Percentiles rank a stretch among this genome's conserved stretches.
phyloP scores from a whole-genome alignment of 257 asterid genomes.

The Leonotis leonurus region DNA sequence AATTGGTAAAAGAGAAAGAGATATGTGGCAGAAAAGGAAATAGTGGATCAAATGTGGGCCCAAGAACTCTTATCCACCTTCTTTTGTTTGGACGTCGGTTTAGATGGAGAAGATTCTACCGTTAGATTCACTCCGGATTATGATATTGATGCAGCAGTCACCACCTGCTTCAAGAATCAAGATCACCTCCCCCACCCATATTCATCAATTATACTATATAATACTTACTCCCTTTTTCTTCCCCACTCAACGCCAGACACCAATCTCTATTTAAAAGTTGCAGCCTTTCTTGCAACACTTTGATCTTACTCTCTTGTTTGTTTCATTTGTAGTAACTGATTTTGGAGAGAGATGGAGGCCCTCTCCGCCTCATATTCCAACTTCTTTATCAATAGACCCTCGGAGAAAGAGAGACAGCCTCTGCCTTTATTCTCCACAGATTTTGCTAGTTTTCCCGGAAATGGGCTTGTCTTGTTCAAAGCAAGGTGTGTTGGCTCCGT shows the following conservation, averaged over 20 bases:
- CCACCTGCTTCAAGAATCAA: conserved; percentile 14
- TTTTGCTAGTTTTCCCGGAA: conserved; percentile 1
- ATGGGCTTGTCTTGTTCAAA: conserved; percentile 17
- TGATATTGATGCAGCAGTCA: conserved; percentile 7
- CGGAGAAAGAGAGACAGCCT: conserved; percentile 15
- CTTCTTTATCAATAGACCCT: conserved; percentile 24
- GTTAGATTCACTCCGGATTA: conserved; percentile 12
- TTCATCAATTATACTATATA: no score
- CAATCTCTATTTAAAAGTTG: neutral
- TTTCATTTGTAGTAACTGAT: neutral
- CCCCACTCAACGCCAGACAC: conserved; percentile 26
- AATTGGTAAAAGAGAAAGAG: no score
- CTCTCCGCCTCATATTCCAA: conserved; percentile 33
- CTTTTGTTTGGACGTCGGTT: neutral
- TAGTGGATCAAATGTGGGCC: neutral
- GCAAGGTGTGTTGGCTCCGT: conserved; percentile 23
- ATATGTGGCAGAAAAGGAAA: no score
- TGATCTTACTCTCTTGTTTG: no score
- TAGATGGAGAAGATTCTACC: conserved; percentile 21
- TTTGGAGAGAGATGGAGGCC: conserved; percentile 33
- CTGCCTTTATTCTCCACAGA: neutral
- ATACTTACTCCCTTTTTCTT: neutral
- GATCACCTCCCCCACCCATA: no score
- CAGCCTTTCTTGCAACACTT: neutral
- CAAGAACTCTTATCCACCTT: neutral